Conservation (phyloP, 2,329 filamentous ascomycete genomes). For the Xylaria sp. region DNA sequence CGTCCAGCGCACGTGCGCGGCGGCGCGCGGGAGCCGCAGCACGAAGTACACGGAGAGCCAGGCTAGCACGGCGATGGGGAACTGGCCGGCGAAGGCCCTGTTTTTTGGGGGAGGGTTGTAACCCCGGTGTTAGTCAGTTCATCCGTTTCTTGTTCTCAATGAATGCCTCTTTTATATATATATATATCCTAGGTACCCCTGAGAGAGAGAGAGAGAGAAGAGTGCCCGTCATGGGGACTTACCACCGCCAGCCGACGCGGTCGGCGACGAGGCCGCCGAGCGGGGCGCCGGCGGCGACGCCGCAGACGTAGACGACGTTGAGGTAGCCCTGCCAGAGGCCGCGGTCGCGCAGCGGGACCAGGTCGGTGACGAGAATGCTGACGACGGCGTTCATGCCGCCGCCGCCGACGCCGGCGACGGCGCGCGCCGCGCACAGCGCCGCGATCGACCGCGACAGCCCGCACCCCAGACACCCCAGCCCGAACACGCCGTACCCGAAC, state of each 20-base stretch:
- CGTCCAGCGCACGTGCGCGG: conserved; percentile 65
- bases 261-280: conserved; percentile 36
- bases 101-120: neutral
- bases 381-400: conserved; percentile 43
- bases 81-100: conserved; percentile 72
- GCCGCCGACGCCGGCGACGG: conserved; percentile 47
- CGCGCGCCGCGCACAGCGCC: conserved; percentile 44
- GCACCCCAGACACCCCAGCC: conserved; percentile 50
- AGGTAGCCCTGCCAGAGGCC: conserved; percentile 45
- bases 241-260: conserved; percentile 47
- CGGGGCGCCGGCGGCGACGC: conserved; percentile 39
- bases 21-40: conserved; percentile 62
- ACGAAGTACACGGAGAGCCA: conserved; percentile 64
- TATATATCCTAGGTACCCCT: no score
- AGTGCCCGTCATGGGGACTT: conserved; percentile 28
- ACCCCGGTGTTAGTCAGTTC: no score
- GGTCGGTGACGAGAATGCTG: conserved; percentile 53
- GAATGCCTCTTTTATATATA: no score
- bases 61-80: conserved; percentile 68
- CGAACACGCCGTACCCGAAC: conserved; percentile 47
- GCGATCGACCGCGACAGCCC: conserved; percentile 44
- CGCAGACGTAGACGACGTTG: conserved; percentile 38
- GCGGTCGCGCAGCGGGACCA: conserved; percentile 52
- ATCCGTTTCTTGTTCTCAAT: no score
- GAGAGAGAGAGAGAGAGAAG: conserved; percentile 8